Conservation (phyloP, 257 asterid genomes). For the Lycium ferocissimum region DNA sequence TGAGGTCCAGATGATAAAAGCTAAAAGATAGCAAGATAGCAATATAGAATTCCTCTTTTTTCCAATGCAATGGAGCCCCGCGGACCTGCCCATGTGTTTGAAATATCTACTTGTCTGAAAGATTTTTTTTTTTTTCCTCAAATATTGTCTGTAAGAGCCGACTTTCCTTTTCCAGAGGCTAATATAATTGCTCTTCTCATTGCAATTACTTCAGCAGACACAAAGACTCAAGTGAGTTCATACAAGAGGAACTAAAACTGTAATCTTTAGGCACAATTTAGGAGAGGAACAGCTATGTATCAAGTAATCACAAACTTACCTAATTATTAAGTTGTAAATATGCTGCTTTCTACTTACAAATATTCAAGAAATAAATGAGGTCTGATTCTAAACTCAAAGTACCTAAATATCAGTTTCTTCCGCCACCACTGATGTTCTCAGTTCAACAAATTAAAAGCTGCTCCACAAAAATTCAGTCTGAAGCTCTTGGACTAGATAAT, state of each 20-base stretch:
- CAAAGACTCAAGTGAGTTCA: background rate
- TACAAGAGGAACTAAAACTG: background rate
- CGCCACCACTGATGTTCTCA: background rate
- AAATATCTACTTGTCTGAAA: too few relatives aligned
- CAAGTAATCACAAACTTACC: background rate
- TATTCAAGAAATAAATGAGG: background rate
- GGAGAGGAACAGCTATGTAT: background rate
- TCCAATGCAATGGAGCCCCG: too few relatives aligned
- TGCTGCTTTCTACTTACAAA: background rate
- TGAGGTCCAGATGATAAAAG: background rate
- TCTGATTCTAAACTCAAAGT: background rate
- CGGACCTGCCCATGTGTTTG: too few relatives aligned
- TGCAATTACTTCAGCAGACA: background rate
- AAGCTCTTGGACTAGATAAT: background rate
- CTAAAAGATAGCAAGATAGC: too few relatives aligned
- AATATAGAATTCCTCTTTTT: too few relatives aligned
- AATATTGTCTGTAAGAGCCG: too few relatives aligned
- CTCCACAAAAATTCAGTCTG: background rate
- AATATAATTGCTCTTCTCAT: background rate
- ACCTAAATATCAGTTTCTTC: background rate
- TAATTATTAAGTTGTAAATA: background rate
- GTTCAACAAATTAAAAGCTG: background rate
- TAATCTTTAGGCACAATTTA: background rate
- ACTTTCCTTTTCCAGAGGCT: too few relatives aligned
- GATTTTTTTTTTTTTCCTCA: too few relatives aligned